Conservation (phyloP, 2,329 filamentous ascomycete genomes). For the Fusarium keratoplasticum region DNA sequence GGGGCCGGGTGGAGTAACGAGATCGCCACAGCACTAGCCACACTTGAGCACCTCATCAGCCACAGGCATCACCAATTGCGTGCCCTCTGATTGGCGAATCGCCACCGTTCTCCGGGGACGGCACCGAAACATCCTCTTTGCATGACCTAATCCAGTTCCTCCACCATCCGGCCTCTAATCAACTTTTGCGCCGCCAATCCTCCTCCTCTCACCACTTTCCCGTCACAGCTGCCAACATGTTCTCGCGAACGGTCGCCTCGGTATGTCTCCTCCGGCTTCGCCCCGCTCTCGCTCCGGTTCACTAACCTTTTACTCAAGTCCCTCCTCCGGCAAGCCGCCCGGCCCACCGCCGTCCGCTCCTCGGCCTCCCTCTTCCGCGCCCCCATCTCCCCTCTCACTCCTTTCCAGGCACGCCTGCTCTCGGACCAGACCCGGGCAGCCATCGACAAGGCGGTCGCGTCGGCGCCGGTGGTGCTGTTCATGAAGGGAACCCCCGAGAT, state of each 20-base stretch:
- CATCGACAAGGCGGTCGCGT: slow-evolving; percentile 89
- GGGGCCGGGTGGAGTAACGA: slow-evolving; percentile 12
- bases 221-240: slow-evolving; percentile 38
- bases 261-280: slow-evolving; percentile 7
- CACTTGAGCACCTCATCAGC: background rate
- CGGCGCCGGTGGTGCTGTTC: slow-evolving; percentile 94
- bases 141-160: slow-evolving; percentile 40
- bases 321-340: slow-evolving; percentile 52
- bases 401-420: slow-evolving; percentile 72
- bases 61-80: slow-evolving; percentile 22
- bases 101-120: slow-evolving; percentile 34
- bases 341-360: slow-evolving; percentile 47
- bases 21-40: slow-evolving; percentile 11
- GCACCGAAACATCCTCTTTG: slow-evolving; percentile 38
- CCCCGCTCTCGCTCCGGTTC: background rate
- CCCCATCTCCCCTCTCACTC: slow-evolving; percentile 41
- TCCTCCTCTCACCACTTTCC: slow-evolving; percentile 18
- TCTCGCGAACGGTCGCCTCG: slow-evolving; percentile 44
- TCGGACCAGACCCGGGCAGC: slow-evolving; percentile 83
- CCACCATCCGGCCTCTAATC: slow-evolving; percentile 14
- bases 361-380: slow-evolving; percentile 40
- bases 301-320: slow-evolving; percentile 42
- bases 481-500: slow-evolving; percentile 99
- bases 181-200: slow-evolving; percentile 4
- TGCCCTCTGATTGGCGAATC: slow-evolving; percentile 37